Percentiles rank a stretch among this genome's conserved stretches.
Evolutionary conservation across 208 protist genomes (phyloP).

Genomic region (Herpetomonas tarakana): DNA sequence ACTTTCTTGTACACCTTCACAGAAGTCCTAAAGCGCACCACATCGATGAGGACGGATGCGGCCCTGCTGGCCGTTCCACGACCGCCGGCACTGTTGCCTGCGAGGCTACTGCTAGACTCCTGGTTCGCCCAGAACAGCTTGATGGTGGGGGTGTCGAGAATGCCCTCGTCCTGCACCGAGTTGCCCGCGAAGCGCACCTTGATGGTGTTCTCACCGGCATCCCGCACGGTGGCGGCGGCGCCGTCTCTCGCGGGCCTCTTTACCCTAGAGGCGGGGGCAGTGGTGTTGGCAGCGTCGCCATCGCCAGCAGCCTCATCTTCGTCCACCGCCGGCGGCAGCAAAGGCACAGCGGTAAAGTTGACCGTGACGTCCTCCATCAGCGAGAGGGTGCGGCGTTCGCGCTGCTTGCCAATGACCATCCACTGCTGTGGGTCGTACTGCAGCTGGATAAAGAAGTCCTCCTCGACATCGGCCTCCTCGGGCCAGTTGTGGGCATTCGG

Average conservation of each 20-base stretch:
- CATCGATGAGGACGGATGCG: constrained; percentile 55
- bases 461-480: constrained; percentile 49
- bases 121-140: constrained; percentile 52
- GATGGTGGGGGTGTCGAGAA: constrained; percentile 56
- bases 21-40: constrained; percentile 62
- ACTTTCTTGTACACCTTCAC: constrained; percentile 44
- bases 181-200: constrained; percentile 16
- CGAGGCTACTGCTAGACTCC: background rate
- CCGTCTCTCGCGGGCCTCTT: background rate
- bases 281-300: background rate
- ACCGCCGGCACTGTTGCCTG: background rate
- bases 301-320: background rate
- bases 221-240: background rate
- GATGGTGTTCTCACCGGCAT: background rate
- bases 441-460: constrained; percentile 77
- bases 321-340: constrained; percentile 24
- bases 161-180: constrained; percentile 30
- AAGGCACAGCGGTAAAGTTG: constrained; percentile 72
- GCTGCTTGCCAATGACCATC: constrained; percentile 79
- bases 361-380: constrained; percentile 63
- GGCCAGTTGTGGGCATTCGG: constrained; percentile 82
- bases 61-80: constrained; percentile 9
- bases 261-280: background rate
- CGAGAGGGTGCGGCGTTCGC: constrained; percentile 57
- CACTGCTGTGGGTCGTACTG: constrained; percentile 62